Conservation (phyloP, 257 asterid genomes). For the Rehmannia glutinosa region DNA sequence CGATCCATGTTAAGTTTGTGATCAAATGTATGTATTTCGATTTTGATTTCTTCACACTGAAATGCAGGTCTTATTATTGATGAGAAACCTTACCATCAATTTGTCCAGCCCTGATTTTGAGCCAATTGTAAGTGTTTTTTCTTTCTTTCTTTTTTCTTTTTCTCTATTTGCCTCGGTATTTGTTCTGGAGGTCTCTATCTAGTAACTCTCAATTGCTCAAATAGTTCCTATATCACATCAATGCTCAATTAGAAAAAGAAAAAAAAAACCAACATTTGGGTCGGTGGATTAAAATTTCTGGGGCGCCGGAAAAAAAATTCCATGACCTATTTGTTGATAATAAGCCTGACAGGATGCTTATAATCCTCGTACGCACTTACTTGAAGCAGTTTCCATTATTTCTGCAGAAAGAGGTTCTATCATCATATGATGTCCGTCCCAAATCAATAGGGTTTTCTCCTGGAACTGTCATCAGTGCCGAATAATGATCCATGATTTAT, state of each 20-base stretch:
- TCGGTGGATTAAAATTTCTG: background rate
- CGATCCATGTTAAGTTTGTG: background rate
- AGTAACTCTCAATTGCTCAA: background rate
- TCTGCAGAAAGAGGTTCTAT: slow-evolving; percentile 57
- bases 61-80: slow-evolving; percentile 84
- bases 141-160: no score
- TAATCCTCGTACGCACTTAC: background rate
- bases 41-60: slow-evolving; percentile 20
- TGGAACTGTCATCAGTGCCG: slow-evolving; percentile 30
- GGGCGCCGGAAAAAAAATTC: background rate
- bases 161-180: background rate
- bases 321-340: background rate
- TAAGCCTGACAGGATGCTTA: background rate
- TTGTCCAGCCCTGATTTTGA: slow-evolving; percentile 83
- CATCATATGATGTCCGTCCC: slow-evolving; percentile 43
- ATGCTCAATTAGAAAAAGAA: no score
- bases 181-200: background rate
- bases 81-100: slow-evolving; percentile 83
- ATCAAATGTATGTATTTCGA: background rate
- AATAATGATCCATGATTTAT: slow-evolving; percentile 17
- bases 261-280: background rate
- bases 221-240: no score
- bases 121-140: slow-evolving; percentile 65
- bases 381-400: slow-evolving; percentile 11
- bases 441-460: slow-evolving; percentile 37